These are phyloP conservation scores for Globisporangium radiosum DNA, from an alignment of 352 stramenopile species.

Conservation along the genomic window DNA sequence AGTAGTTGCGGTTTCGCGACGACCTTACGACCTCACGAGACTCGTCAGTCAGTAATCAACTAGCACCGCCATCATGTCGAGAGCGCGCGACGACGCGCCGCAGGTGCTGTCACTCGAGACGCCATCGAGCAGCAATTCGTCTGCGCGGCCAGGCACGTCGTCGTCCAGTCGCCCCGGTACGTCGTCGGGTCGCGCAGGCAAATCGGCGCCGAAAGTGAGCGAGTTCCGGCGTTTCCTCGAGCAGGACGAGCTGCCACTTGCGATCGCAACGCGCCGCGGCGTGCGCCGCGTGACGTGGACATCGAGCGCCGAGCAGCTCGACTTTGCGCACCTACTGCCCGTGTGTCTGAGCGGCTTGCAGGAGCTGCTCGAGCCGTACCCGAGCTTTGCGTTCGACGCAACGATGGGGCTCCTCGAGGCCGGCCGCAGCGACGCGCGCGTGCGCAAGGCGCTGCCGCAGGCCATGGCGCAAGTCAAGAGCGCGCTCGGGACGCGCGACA, in stretches of 20 bases:
- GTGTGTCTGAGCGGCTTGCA: conserved; percentile 73
- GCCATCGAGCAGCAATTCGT: not conserved
- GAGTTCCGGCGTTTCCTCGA: conserved; percentile 74
- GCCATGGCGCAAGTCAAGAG: conserved; percentile 59
- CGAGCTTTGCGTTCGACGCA: conserved; percentile 63
- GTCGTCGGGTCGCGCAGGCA: conserved; percentile 35
- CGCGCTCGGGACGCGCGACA: conserved; percentile 56
- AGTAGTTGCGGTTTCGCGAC: too few relatives aligned
- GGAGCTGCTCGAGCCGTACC: conserved; percentile 65
- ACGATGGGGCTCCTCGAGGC: conserved; percentile 58
- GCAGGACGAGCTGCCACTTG: conserved; percentile 53
- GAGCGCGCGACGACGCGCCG: conserved; percentile 13
- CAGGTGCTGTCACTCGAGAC: conserved; percentile 54
- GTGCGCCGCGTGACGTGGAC: conserved; percentile 54
- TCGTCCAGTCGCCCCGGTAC: conserved; percentile 25
- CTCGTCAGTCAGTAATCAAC: not conserved
- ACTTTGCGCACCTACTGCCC: conserved; percentile 60
- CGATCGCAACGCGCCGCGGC: conserved; percentile 37
- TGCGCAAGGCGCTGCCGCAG: conserved; percentile 46
- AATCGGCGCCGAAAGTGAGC: conserved; percentile 46
- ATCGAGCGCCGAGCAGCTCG: conserved; percentile 43
- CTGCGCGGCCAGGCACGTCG: conserved; percentile 1
- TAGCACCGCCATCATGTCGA: conserved; percentile 6
- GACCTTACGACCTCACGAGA: not conserved
- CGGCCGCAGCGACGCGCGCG: conserved; percentile 31